phyloP scores from a whole-genome alignment of 1,284 basidiomycete genomes.

The Coniferiporia sulphurascens region DNA sequence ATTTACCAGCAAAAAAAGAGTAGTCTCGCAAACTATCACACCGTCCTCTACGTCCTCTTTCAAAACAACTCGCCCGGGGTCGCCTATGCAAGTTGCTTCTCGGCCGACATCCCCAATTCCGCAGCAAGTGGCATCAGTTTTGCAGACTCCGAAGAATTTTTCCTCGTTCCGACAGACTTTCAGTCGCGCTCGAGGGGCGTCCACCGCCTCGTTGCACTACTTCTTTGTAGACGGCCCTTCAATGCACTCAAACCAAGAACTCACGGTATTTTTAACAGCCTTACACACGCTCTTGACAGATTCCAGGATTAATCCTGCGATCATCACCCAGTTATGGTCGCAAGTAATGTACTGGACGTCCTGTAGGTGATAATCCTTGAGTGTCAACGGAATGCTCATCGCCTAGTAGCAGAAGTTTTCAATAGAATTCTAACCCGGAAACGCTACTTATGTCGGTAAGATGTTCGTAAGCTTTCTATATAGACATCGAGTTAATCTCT shows the following conservation, averaged over 20 bases:
- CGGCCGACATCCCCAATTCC: constrained; percentile 46
- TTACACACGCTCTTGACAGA: constrained; percentile 81
- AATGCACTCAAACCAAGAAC: constrained; percentile 51
- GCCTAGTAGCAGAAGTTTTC: constrained; percentile 80
- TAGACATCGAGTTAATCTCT: neutral
- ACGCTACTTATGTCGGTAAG: constrained; percentile 87
- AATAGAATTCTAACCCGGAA: constrained; percentile 90
- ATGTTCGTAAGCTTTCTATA: neutral
- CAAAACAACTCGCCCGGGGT: constrained; percentile 19
- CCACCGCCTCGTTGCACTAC: constrained; percentile 42
- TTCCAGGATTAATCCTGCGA: constrained; percentile 87
- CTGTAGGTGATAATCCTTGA: constrained; percentile 43
- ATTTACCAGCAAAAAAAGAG: constrained; percentile 67
- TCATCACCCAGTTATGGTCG: constrained; percentile 90
- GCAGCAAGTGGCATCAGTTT: constrained; percentile 32
- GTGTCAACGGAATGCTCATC: constrained; percentile 22
- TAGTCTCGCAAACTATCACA: constrained; percentile 27
- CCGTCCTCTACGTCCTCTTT: constrained; percentile 29
- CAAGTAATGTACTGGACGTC: constrained; percentile 93
- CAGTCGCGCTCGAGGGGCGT: constrained; percentile 42
- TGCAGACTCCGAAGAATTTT: constrained; percentile 48
- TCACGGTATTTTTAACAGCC: constrained; percentile 84
- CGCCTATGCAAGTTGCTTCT: constrained; percentile 12
- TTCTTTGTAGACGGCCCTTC: constrained; percentile 47
- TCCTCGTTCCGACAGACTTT: constrained; percentile 62